Conservation (phyloP, 441 rosid genomes). For the Mallotus japonicus region DNA sequence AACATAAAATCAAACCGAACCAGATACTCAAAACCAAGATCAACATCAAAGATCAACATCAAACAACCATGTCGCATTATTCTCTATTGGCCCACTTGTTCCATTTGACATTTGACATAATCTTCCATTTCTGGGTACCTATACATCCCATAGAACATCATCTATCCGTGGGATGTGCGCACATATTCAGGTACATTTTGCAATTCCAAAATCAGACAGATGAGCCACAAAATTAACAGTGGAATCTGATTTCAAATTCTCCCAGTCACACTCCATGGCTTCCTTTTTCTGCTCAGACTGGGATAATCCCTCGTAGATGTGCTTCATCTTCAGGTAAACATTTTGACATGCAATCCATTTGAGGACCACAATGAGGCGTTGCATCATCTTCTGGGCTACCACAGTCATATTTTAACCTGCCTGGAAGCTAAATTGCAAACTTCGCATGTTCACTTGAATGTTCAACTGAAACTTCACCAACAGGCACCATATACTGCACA, state of each 20-base stretch:
- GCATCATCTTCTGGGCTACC: constrained; percentile 53
- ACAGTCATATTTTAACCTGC: constrained; percentile 50
- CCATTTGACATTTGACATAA: no score
- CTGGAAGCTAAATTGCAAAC: constrained; percentile 51
- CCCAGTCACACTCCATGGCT: constrained; percentile 49
- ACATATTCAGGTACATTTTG: no score
- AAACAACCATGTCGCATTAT: no score
- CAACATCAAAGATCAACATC: no score
- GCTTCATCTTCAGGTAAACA: constrained; percentile 33
- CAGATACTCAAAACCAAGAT: no score
- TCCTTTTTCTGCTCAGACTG: constrained; percentile 37
- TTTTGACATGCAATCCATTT: constrained; percentile 28
- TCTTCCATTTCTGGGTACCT: no score
- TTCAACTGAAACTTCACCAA: constrained; percentile 49
- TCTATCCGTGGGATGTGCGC: no score
- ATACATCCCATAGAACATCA: no score
- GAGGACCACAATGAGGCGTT: constrained; percentile 31
- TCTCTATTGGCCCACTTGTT: no score
- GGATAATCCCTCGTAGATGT: constrained; percentile 30
- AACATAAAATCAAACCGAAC: no score
- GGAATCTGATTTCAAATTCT: constrained; percentile 54
- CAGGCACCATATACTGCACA: constrained; percentile 14
- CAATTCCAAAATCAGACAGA: no score
- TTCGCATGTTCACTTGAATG: constrained; percentile 36
- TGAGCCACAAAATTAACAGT: constrained; percentile 63